These are phyloP conservation scores for Casuarina equisetifolia DNA, from an alignment of 306 rosid species.

Conservation along the genomic window DNA sequence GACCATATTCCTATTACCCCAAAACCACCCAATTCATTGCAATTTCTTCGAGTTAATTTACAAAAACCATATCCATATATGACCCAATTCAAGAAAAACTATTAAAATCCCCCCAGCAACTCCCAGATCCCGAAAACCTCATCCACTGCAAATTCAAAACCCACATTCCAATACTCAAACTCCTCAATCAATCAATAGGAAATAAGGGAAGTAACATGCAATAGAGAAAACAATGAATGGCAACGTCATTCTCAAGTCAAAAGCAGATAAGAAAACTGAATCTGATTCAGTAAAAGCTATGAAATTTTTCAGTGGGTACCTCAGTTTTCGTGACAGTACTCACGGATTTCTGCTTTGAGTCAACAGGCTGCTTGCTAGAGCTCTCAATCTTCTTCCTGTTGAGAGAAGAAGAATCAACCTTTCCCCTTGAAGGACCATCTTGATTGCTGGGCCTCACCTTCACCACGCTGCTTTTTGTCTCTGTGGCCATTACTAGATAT, in stretches of 20 bases:
- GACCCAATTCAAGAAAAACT: not conserved
- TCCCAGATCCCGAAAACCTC: conserved; percentile 11
- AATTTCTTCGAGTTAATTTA: conserved; percentile 9
- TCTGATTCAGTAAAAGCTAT: conserved; percentile 10
- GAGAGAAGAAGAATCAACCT: conserved; percentile 49
- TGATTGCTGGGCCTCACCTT: conserved; percentile 48
- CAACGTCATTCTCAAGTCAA: not conserved
- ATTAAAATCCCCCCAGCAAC: conserved; percentile 10
- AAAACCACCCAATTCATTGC: conserved; percentile 16
- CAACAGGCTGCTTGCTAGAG: conserved; percentile 49
- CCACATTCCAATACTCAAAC: not conserved
- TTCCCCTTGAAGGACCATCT: conserved; percentile 62
- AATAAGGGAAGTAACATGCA: conserved; percentile 27
- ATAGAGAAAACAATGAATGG: conserved; percentile 26
- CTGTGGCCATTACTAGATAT: conserved; percentile 46
- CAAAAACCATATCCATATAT: not conserved
- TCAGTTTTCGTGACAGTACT: conserved; percentile 51
- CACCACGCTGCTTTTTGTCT: conserved; percentile 36
- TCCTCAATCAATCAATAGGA: conserved; percentile 8
- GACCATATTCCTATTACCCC: not conserved
- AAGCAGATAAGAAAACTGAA: not conserved
- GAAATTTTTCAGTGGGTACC: conserved; percentile 44
- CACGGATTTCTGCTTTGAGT: conserved; percentile 56
- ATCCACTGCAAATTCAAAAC: conserved; percentile 3
- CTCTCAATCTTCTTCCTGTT: conserved; percentile 50